Percentiles rank a stretch among this genome's conserved stretches.
These are phyloP conservation scores for Dothiorella sarmentorum DNA, from an alignment of 2,329 filamentous ascomycete genomes.

Conservation along the genomic window DNA sequence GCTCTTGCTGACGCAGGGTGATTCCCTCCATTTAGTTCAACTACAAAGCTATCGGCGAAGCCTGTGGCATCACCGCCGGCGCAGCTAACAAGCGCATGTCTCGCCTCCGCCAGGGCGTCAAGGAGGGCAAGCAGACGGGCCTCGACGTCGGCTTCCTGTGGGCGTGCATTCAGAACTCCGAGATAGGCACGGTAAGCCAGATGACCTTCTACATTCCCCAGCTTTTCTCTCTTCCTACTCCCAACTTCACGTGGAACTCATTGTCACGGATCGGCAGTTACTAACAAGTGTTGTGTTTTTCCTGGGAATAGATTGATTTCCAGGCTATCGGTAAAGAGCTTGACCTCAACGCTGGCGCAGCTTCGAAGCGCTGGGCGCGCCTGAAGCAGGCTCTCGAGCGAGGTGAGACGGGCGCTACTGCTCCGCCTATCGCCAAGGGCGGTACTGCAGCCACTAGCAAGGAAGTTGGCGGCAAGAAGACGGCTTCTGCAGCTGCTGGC, in stretches of 20 bases:
- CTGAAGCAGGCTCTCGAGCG: slow-evolving; percentile 32
- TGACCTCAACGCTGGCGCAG: slow-evolving; percentile 29
- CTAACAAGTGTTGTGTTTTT: background rate
- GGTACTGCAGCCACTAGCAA: background rate
- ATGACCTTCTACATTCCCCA: no score
- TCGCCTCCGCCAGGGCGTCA: slow-evolving; percentile 31
- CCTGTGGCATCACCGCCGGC: slow-evolving; percentile 21
- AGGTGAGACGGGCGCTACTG: slow-evolving; percentile 18
- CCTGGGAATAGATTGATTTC: slow-evolving; percentile 39
- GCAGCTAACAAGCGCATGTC: slow-evolving; percentile 34
- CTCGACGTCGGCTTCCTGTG: slow-evolving; percentile 7
- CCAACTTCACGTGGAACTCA: no score
- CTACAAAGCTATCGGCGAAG: slow-evolving; percentile 3
- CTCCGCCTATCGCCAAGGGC: background rate
- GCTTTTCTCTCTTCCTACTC: background rate
- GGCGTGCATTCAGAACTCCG: slow-evolving; percentile 1
- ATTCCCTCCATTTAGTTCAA: background rate
- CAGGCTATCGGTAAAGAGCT: slow-evolving; percentile 26
- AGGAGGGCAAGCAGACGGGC: slow-evolving; percentile 21
- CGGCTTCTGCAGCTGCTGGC: background rate
- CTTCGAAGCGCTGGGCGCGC: slow-evolving; percentile 32
- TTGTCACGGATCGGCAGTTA: no score
- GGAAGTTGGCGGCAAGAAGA: slow-evolving; percentile 12
- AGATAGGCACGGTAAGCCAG: background rate
- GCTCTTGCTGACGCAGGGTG: background rate